Evolutionary conservation across 768 basidiomycete species (phyloP).

Genomic region (Lepiota brunneoincarnata): DNA sequence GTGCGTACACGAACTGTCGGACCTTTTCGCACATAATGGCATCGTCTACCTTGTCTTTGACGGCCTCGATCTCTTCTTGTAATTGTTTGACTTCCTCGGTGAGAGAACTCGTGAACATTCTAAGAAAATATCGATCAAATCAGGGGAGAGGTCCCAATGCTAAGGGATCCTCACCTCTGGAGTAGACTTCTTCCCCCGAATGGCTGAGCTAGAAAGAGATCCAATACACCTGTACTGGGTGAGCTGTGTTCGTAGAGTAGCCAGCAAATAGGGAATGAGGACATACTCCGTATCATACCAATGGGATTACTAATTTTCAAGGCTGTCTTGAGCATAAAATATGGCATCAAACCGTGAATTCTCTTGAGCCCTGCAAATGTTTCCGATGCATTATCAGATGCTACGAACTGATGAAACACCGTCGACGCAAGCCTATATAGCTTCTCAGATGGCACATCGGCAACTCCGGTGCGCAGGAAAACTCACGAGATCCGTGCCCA

Average conservation of each 20-base stretch:
- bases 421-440: constrained; percentile 83
- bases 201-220: constrained; percentile 94
- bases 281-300: constrained; percentile 85
- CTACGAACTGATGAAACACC: constrained; percentile 92
- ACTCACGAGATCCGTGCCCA: constrained; percentile 97
- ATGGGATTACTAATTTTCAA: constrained; percentile 94
- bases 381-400: constrained; percentile 89
- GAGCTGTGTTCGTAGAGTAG: background rate
- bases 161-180: constrained; percentile 58
- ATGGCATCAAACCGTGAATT: constrained; percentile 95
- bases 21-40: constrained; percentile 87
- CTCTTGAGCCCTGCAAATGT: constrained; percentile 86
- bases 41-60: constrained; percentile 88
- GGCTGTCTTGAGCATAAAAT: constrained; percentile 92
- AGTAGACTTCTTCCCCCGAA: constrained; percentile 92
- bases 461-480: background rate
- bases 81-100: constrained; percentile 85
- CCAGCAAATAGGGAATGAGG: constrained; percentile 2
- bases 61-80: constrained; percentile 83
- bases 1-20: constrained; percentile 80
- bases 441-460: background rate
- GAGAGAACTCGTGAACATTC: constrained; percentile 94
- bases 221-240: constrained; percentile 57
- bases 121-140: constrained; percentile 23
- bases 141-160: background rate